Percentiles rank a stretch among this genome's conserved stretches.
phyloP scores from a whole-genome alignment of 1,284 basidiomycete species.

The Malassezia japonica region DNA sequence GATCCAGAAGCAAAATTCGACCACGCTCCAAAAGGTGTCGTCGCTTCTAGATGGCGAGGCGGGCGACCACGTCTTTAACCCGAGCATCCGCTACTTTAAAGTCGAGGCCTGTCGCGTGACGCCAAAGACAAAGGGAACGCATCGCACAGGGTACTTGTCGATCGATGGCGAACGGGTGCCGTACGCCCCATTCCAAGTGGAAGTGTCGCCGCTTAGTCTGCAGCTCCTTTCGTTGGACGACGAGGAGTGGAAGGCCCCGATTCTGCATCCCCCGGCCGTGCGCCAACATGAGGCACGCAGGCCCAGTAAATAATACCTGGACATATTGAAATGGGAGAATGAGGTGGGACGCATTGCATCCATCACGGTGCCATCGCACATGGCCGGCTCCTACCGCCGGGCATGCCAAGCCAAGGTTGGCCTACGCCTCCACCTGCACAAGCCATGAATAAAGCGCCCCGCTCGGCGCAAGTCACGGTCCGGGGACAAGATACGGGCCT shows the following conservation, averaged over 20 bases:
- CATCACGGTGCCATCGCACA: no score
- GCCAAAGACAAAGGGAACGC: slow-evolving; percentile 27
- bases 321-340: background rate
- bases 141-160: slow-evolving; percentile 24
- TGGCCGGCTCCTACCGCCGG: no score
- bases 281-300: background rate
- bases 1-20: slow-evolving; percentile 26
- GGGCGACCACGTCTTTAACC: slow-evolving; percentile 33
- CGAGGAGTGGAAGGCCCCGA: slow-evolving; percentile 13
- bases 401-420: no score
- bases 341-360: no score
- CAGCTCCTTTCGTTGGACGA: slow-evolving; percentile 9
- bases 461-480: no score
- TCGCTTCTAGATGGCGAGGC: slow-evolving; percentile 29
- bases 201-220: slow-evolving; percentile 52
- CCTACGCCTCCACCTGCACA: no score
- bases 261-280: background rate
- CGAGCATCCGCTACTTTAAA: slow-evolving; percentile 34
- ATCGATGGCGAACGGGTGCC: slow-evolving; percentile 77
- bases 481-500: no score
- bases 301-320: background rate
- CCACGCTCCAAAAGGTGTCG: slow-evolving; percentile 21
- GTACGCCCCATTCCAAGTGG: slow-evolving; percentile 71
- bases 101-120: slow-evolving; percentile 40
- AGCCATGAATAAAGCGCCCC: no score